Conservation (phyloP, 2,329 filamentous ascomycete species). For the Alternaria gaisen region DNA sequence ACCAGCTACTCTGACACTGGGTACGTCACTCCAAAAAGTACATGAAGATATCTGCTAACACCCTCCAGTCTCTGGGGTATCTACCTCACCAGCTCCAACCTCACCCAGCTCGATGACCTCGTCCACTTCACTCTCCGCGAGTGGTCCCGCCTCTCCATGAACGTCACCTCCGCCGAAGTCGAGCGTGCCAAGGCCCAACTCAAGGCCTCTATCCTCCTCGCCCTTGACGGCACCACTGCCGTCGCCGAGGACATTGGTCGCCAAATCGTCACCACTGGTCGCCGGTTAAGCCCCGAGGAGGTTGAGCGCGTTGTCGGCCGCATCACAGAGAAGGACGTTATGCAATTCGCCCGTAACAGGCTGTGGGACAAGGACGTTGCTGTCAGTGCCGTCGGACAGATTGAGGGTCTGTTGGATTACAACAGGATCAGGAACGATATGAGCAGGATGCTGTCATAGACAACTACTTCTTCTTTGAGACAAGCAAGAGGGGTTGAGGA, state of each 20-base stretch:
- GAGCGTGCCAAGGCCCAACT: conserved; percentile 99
- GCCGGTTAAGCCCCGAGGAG: conserved; percentile 88
- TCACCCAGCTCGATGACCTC: conserved; percentile 88
- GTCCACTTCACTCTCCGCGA: conserved; percentile 98
- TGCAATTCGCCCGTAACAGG: conserved; percentile 93
- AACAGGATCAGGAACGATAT: conserved; percentile 82
- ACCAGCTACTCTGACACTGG: conserved; percentile 99
- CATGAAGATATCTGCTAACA: conserved; percentile 37
- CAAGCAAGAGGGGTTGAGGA: not conserved
- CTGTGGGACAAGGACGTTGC: conserved; percentile 98
- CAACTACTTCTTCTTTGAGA: not conserved
- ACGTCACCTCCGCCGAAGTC: conserved; percentile 87
- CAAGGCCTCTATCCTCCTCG: conserved; percentile 97
- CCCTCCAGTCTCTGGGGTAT: conserved; percentile 91
- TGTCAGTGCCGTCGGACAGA: conserved; percentile 88
- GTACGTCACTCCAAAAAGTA: conserved; percentile 64
- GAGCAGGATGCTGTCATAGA: conserved; percentile 72
- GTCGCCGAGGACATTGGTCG: conserved; percentile 98
- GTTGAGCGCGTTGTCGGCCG: conserved; percentile 89
- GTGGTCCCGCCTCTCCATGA: conserved; percentile 93
- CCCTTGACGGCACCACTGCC: conserved; percentile 95
- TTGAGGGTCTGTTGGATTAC: conserved; percentile 85
- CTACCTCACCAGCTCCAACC: conserved; percentile 93
- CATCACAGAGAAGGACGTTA: conserved; percentile 95
- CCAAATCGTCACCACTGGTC: conserved; percentile 97